Percentiles rank a stretch among this genome's conserved stretches.
Evolutionary conservation across 2,329 filamentous ascomycete species (phyloP).

Genomic region (Apiospora phragmitis): DNA sequence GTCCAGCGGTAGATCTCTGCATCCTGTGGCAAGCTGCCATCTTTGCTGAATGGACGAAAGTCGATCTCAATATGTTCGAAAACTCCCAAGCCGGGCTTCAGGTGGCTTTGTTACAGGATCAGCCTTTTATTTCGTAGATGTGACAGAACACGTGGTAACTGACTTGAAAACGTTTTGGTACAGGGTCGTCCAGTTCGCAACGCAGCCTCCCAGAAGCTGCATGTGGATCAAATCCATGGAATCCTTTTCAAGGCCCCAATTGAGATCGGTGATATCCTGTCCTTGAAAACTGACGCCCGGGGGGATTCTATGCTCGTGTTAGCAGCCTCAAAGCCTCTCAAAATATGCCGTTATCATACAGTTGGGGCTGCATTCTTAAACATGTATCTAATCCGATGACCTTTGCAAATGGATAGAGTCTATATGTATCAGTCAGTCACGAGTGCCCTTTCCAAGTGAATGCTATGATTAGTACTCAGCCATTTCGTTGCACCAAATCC

Average conservation of each 20-base stretch:
- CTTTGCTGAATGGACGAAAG: too few relatives aligned
- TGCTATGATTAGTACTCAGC: constrained; percentile 58
- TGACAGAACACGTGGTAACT: constrained; percentile 25
- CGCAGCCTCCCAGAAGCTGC: too few relatives aligned
- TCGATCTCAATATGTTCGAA: constrained; percentile 90
- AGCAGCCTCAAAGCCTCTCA: not conserved
- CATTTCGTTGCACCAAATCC: constrained; percentile 89
- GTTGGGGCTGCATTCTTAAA: too few relatives aligned
- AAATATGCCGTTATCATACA: not conserved
- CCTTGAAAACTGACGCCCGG: constrained; percentile 32
- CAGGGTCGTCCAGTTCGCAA: too few relatives aligned
- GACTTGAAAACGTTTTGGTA: too few relatives aligned
- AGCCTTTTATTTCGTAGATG: not conserved
- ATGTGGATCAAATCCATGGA: too few relatives aligned
- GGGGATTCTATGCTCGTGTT: not conserved
- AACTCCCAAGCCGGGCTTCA: constrained; percentile 72
- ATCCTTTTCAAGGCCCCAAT: too few relatives aligned
- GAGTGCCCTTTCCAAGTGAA: not conserved
- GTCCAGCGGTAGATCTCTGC: constrained; percentile 70
- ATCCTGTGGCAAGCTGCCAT: constrained; percentile 57
- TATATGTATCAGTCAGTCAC: not conserved
- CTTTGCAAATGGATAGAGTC: constrained; percentile 19
- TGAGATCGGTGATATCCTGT: too few relatives aligned
- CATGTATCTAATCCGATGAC: constrained; percentile 40
- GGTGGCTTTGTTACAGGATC: constrained; percentile 53